Evolutionary conservation across 2,329 filamentous ascomycete genomes (phyloP), one percentile per base, ranked within the genome.

Genomic region (Sphaerulina vaccinii): DNA sequence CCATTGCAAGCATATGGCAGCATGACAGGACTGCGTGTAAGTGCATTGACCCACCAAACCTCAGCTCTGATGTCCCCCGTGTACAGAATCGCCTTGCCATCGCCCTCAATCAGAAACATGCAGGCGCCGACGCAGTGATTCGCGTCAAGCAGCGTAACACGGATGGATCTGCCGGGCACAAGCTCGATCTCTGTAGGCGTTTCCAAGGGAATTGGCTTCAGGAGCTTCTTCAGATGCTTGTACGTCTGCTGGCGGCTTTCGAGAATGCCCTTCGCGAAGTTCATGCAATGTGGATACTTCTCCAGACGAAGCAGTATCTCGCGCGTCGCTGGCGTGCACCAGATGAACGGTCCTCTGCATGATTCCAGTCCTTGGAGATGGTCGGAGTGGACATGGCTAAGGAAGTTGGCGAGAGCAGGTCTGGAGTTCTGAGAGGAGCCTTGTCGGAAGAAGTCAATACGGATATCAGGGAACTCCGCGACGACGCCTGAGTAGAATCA

Each of bases 371-470:
- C 91, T 29, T 80, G 79, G 1, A 96, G 79, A 70, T 96, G 92
- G 63, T 96, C 91, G 58, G 87, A 95, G 67, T 96, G 92, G 2
- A 95, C 84, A 79, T 97, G 92, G 69, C 88, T 95, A 21, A 97
- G 77, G 66, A 97, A 96, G 68, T 87, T 93, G 13, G 88, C 90
- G 49, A 93, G 71, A 0, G 90, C 87, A 3, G 86, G 79, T 3
- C 71, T 70, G 5, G 74, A 74, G 3, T 75, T 71, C 40, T 77
- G 75, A 21, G 45, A 39, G 1, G 33, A 19, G 13, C 71, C 33
- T 16, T 49, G 41, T 19, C 88, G 82, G 63, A 96, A 96, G 73
- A 85, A 90, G 70, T 96, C 91, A 58, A 96, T 85, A 62, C 85
- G 77, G 54, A 95, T 90, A 35, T 84, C 81, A 3, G 88, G 88